A percentile compares a stretch with the other conserved stretches of the same genome.
phyloP scores from a whole-genome alignment of 208 protist genomes.

The Crithidia fasciculata region DNA sequence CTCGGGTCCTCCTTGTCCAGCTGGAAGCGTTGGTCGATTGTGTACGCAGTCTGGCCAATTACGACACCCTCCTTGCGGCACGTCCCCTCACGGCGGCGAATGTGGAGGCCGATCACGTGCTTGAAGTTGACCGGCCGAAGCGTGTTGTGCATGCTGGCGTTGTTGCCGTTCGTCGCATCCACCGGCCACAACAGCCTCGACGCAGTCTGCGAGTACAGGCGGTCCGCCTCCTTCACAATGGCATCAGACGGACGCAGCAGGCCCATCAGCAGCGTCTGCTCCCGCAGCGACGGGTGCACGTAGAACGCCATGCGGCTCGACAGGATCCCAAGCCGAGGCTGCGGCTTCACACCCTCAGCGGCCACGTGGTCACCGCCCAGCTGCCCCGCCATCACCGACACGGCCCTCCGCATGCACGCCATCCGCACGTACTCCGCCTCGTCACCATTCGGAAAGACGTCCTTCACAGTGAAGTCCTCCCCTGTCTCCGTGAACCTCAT shows the following conservation, averaged over 20 bases:
- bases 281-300: conserved; percentile 1
- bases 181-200: background rate
- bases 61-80: background rate
- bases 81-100: conserved; percentile 2
- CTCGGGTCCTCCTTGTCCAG: background rate
- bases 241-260: conserved; percentile 11
- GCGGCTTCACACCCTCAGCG: background rate
- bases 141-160: background rate
- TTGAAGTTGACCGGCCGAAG: conserved; percentile 3
- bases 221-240: conserved; percentile 3
- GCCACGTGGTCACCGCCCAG: background rate
- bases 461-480: background rate
- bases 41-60: background rate
- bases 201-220: conserved; percentile 2
- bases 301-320: conserved; percentile 17
- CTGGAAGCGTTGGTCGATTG: background rate
- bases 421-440: background rate
- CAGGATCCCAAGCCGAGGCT: conserved; percentile 8
- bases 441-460: background rate
- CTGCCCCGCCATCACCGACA: background rate
- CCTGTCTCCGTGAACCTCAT: background rate
- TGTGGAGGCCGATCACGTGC: conserved; percentile 9
- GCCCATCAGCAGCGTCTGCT: conserved; percentile 21
- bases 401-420: background rate
- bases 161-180: background rate